Evolutionary conservation across 192 early-diverging fungal genomes (phyloP).

Genomic region (Linnemannia exigua): DNA sequence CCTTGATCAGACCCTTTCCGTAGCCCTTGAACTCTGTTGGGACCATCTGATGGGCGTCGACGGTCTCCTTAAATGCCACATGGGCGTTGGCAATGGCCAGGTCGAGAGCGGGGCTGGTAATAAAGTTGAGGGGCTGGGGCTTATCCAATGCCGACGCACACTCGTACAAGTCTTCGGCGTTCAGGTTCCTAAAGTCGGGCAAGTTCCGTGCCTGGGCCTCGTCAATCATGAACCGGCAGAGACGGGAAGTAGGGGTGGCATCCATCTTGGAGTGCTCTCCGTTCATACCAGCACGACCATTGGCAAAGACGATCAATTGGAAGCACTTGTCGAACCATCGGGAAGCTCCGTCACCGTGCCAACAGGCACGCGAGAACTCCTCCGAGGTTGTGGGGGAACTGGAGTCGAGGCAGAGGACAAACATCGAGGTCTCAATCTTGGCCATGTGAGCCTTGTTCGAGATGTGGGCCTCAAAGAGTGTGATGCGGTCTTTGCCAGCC

Average conservation of each 20-base stretch:
- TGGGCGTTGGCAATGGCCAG: slow-evolving; percentile 69
- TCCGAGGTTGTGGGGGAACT: slow-evolving; percentile 76
- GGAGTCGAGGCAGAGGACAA: slow-evolving; percentile 86
- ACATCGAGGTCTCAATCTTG: slow-evolving; percentile 79
- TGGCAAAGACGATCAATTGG: slow-evolving; percentile 78
- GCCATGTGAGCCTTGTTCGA: slow-evolving; percentile 74
- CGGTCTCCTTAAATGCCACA: slow-evolving; percentile 74
- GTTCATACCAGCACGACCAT: slow-evolving; percentile 74
- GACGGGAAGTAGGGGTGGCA: slow-evolving; percentile 82
- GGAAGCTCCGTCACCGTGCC: slow-evolving; percentile 88
- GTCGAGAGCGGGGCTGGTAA: slow-evolving; percentile 62
- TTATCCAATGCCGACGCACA: slow-evolving; percentile 44
- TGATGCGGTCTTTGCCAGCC: slow-evolving; percentile 67
- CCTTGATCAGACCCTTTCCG: slow-evolving; percentile 66
- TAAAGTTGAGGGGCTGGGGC: slow-evolving; percentile 70
- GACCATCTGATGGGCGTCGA: slow-evolving; percentile 72
- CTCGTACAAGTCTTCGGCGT: slow-evolving; percentile 47
- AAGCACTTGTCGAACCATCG: slow-evolving; percentile 92
- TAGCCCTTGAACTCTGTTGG: slow-evolving; percentile 80
- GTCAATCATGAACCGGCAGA: slow-evolving; percentile 77
- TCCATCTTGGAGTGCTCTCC: slow-evolving; percentile 81
- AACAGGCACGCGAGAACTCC: slow-evolving; percentile 81
- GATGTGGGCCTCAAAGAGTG: slow-evolving; percentile 69
- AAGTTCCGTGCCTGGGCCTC: slow-evolving; percentile 55
- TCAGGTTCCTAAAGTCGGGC: slow-evolving; percentile 45